These are phyloP conservation scores for Pythium monospermum DNA, from an alignment of 352 stramenopile species.

Conservation along the genomic window DNA sequence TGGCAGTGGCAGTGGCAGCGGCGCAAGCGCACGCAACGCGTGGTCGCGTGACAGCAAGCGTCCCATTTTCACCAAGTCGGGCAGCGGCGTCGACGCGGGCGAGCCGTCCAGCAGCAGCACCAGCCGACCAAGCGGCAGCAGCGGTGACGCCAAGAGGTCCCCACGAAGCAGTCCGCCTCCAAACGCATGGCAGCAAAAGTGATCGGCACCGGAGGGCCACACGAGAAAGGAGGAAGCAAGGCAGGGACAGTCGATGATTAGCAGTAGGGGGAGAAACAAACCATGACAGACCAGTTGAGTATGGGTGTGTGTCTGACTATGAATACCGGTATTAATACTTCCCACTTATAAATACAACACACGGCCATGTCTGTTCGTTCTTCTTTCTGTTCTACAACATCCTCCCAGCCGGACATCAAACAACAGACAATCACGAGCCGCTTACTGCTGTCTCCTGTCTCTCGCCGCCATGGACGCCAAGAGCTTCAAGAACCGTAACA, in stretches of 20 bases:
- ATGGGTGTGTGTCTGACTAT: too few species aligned
- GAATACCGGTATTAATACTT: not conserved
- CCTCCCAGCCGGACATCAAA: too few species aligned
- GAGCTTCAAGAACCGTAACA: constrained; percentile 43
- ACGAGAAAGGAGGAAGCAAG: constrained; percentile 12
- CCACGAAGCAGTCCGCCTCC: constrained; percentile 14
- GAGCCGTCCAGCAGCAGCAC: constrained; percentile 30
- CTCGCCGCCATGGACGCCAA: constrained; percentile 28
- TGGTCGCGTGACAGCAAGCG: constrained; percentile 65
- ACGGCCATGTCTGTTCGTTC: too few species aligned
- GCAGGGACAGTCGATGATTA: too few species aligned
- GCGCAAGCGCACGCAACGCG: constrained; percentile 33
- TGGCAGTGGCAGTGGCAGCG: too few species aligned
- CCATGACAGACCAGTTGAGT: too few species aligned
- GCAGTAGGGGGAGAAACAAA: too few species aligned
- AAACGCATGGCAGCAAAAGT: constrained; percentile 36
- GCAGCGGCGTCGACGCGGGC: constrained; percentile 13
- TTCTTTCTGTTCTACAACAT: too few species aligned
- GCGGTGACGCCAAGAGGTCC: constrained; percentile 30
- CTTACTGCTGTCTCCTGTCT: not conserved
- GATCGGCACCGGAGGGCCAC: not conserved
- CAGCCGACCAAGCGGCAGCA: constrained; percentile 27
- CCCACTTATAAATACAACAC: constrained; percentile 7
- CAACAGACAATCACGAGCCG: too few species aligned
- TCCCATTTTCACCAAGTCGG: constrained; percentile 37